Percentiles rank a stretch among this genome's conserved stretches.
phyloP scores from a whole-genome alignment of 192 early-diverging fungal genomes.

The Coemansia sp. region DNA sequence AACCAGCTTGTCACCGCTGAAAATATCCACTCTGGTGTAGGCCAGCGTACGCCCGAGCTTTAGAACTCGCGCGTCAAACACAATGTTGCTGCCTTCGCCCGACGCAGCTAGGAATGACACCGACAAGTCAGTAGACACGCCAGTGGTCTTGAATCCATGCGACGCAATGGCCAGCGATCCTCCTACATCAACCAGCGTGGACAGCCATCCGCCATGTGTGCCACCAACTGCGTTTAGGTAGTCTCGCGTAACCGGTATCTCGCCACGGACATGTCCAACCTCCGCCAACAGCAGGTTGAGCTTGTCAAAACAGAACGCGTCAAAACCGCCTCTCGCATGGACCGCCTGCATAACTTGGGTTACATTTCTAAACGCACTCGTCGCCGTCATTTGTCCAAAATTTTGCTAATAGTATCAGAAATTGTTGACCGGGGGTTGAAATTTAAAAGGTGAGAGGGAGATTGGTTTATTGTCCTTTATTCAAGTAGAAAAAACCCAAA shows the following conservation, averaged over 20 bases:
- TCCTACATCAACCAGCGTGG: slow-evolving; percentile 50
- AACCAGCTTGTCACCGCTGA: slow-evolving; percentile 38
- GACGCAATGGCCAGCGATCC: slow-evolving; percentile 52
- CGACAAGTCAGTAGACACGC: slow-evolving; percentile 53
- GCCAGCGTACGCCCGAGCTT: slow-evolving; percentile 54
- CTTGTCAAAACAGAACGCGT: slow-evolving; percentile 35
- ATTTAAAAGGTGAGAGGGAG: not conserved
- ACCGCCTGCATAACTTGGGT: slow-evolving; percentile 11
- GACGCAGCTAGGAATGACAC: slow-evolving; percentile 50
- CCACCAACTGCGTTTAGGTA: slow-evolving; percentile 42
- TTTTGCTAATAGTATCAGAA: not conserved
- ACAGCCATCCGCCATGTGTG: slow-evolving; percentile 57
- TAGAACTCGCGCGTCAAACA: slow-evolving; percentile 44
- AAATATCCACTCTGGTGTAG: slow-evolving; percentile 51
- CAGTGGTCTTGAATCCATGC: slow-evolving; percentile 38
- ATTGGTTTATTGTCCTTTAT: not conserved
- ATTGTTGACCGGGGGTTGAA: not conserved
- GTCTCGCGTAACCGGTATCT: slow-evolving; percentile 24
- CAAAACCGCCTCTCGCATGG: slow-evolving; percentile 24
- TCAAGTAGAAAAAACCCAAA: not conserved
- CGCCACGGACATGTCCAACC: slow-evolving; percentile 32
- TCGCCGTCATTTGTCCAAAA: slow-evolving; percentile 1
- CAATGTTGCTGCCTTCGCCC: slow-evolving; percentile 38
- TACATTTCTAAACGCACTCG: slow-evolving; percentile 15
- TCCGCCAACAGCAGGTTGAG: slow-evolving; percentile 43